Evolutionary conservation across 106 monocot genomes (phyloP).

Genomic region (Dactylorhiza incarnata): DNA sequence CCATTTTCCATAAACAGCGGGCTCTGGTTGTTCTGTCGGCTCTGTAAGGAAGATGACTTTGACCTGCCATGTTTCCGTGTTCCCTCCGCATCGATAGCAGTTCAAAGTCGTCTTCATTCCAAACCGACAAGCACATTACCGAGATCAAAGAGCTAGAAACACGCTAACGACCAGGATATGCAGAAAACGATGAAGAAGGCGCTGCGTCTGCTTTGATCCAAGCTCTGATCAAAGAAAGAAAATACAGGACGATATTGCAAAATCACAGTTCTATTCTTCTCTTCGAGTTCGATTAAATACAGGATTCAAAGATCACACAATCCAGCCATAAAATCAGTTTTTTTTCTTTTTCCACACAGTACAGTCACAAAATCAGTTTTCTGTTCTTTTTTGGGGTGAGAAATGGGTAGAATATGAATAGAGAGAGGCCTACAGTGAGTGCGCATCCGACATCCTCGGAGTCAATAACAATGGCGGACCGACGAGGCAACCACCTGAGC

Average conservation of each 20-base stretch:
- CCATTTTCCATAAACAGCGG: no score
- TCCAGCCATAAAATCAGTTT: background rate
- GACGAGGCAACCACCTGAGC: slow-evolving; percentile 11
- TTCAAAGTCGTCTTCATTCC: no score
- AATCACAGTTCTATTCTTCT: background rate
- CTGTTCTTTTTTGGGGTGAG: background rate
- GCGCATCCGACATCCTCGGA: background rate
- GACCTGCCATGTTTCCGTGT: no score
- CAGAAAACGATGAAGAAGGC: background rate
- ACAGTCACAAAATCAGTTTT: no score
- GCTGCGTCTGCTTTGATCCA: background rate
- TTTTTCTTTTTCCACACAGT: background rate
- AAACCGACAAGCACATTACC: no score
- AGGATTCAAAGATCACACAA: background rate
- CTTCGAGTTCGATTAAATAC: background rate
- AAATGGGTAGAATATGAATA: background rate
- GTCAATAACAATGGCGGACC: background rate
- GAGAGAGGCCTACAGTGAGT: background rate
- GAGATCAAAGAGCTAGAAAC: no score
- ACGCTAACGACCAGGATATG: background rate
- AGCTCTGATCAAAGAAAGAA: no score
- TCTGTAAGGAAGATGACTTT: no score
- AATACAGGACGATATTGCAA: background rate
- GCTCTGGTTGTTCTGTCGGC: no score
- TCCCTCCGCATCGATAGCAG: no score